phyloP scores from a whole-genome alignment of 768 basidiomycete genomes.

The Rhodotorula babjevae region DNA sequence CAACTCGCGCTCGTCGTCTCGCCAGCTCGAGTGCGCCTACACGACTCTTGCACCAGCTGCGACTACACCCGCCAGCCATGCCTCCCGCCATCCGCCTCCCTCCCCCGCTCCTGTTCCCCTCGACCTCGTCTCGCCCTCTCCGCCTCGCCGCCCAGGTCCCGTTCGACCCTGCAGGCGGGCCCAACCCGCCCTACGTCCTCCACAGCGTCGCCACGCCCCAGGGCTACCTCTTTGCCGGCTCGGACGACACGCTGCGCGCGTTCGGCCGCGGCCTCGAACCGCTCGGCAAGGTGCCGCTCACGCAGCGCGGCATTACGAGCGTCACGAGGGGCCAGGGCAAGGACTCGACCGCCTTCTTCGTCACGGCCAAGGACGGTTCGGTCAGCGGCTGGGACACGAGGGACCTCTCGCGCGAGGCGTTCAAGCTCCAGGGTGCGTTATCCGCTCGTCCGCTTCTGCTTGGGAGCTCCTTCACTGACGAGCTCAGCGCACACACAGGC shows the following conservation, averaged over 20 bases:
- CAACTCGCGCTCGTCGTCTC: background rate
- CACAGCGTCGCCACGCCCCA: conserved; percentile 27
- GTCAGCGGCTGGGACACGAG: conserved; percentile 35
- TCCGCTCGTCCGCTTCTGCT: background rate
- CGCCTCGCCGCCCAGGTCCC: conserved; percentile 28
- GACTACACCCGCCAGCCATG: background rate
- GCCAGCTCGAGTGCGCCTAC: background rate
- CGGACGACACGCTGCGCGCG: conserved; percentile 37
- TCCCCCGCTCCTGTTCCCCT: conserved; percentile 30
- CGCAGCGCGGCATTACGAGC: conserved; percentile 35
- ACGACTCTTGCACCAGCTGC: background rate
- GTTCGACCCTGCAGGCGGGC: conserved; percentile 20
- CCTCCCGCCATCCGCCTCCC: conserved; percentile 14
- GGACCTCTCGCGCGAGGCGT: conserved; percentile 33
- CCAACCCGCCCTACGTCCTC: conserved; percentile 40
- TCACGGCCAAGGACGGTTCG: conserved; percentile 34
- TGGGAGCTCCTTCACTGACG: no score
- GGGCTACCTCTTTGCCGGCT: conserved; percentile 37
- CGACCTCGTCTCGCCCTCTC: conserved; percentile 9
- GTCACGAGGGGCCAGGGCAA: conserved; percentile 11
- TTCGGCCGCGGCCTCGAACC: conserved; percentile 31
- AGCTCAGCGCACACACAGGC: conserved; percentile 1
- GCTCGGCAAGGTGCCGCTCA: conserved; percentile 19
- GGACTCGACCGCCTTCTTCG: conserved; percentile 29
- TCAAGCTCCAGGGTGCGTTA: conserved; percentile 35